These are phyloP conservation scores for Trichoderma citrinoviride DNA, from an alignment of 2,329 filamentous ascomycete species.

Conservation along the genomic window DNA sequence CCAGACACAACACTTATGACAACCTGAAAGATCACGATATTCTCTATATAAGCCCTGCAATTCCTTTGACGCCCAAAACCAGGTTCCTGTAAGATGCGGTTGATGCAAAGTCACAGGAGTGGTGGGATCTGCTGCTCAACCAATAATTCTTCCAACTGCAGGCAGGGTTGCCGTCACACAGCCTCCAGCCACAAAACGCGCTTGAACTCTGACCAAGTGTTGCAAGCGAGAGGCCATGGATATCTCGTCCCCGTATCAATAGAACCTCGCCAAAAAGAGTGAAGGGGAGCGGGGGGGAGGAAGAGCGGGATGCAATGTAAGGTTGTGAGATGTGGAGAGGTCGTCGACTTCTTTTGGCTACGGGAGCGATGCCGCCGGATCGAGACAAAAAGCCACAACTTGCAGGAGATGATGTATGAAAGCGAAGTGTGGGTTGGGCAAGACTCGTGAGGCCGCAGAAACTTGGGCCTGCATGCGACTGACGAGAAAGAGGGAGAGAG, in stretches of 20 bases:
- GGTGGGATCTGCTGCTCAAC: background rate
- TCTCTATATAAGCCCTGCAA: background rate
- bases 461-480: background rate
- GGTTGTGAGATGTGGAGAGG: background rate
- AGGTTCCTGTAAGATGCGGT: background rate
- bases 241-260: background rate
- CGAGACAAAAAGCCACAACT: conserved; percentile 1
- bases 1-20: no score
- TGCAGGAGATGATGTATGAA: conserved; percentile 12
- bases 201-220: background rate
- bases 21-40: no score
- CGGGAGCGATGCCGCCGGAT: conserved; percentile 12
- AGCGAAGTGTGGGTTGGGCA: background rate
- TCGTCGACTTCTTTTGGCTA: background rate
- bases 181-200: background rate
- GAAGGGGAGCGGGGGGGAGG: background rate
- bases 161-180: conserved; percentile 2
- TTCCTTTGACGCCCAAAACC: background rate
- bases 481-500: no score
- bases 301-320: background rate
- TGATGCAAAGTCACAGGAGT: background rate
- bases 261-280: background rate
- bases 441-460: background rate
- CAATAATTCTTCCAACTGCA: background rate
- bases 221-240: background rate